Evolutionary conservation across 73 alveolate genomes (phyloP), one percentile per base, ranked within the genome.

Genomic region (Tetrahymena malaccensis): DNA sequence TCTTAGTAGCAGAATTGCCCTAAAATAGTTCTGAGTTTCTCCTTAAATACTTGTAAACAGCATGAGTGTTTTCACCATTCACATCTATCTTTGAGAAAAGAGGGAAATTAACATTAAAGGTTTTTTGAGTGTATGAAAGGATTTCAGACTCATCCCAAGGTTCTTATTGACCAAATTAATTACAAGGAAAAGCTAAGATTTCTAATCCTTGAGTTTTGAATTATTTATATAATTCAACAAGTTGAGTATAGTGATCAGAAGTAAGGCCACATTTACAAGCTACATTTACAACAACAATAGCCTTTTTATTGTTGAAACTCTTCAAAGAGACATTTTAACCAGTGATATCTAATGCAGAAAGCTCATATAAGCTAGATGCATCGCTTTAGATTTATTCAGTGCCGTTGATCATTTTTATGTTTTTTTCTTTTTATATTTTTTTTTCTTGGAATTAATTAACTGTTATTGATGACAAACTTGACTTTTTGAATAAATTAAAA

Each of bases 111-210:
- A 55, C 95, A n/a, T 85, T 85, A 85, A 33, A 94, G 55, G 85
- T 94, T 15, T 58, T 35, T 34, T 43, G 43, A 35, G 93, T 94
- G 56, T 83, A 94, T 43, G 93, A 43, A 43, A 85, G 93, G 27
- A 94, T 94, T 85, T 94, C 96, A 35, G 93, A 55, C 33, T 85
- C 95, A 85, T 93, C 95, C 93, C 93, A 85, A 27, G 93, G 43
- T 94, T 94, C 96, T 85, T 94, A 85, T 70, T 25, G 31, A 89
- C 43, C 93, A 85, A 94, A 94, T 85, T 85, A 43, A 25, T 94
- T 94, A 8, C 96, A 94, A n/a, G 95, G 95, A 55, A 94, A 94
- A 33, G 95, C 96, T 85, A 94, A 55, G 93, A 94, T 85, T 34
- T 94, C 96, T 43, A 94, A 85, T 31, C 95, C 96, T 85, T 94